A percentile compares a stretch with the other conserved stretches of the same genome.
phyloP scores from a whole-genome alignment of 2,329 filamentous ascomycete genomes.

The Aureobasidium leucospermi region DNA sequence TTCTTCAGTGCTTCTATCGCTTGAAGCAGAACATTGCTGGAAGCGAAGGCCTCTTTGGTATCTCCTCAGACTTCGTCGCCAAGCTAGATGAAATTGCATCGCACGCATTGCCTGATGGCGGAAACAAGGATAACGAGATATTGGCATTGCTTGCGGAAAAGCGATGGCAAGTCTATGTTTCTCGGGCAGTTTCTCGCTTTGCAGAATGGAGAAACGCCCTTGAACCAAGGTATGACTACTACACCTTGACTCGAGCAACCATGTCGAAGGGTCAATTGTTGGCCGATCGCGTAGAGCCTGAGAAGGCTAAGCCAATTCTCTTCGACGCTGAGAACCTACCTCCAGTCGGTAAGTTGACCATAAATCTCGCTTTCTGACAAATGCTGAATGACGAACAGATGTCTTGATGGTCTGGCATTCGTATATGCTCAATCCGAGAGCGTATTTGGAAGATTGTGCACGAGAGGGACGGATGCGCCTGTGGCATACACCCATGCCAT shows the following conservation, averaged over 20 bases:
- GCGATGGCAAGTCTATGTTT: constrained; percentile 64
- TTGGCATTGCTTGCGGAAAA: constrained; percentile 59
- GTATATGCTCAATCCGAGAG: constrained; percentile 68
- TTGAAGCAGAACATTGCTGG: constrained; percentile 61
- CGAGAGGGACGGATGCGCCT: constrained; percentile 47
- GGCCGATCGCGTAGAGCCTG: not conserved
- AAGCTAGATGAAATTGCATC: not conserved
- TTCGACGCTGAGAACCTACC: constrained; percentile 41
- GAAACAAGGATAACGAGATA: constrained; percentile 28
- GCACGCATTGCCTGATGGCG: constrained; percentile 1
- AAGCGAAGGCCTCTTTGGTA: constrained; percentile 57
- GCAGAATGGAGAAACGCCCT: constrained; percentile 54
- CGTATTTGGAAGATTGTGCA: constrained; percentile 68
- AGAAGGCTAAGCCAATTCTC: not conserved
- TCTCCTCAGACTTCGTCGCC: constrained; percentile 27
- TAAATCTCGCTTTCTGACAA: not conserved
- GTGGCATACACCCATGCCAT: constrained; percentile 61
- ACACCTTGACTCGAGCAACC: not conserved
- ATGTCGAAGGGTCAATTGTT: not conserved
- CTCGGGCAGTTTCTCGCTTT: constrained; percentile 62
- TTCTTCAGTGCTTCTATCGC: constrained; percentile 60
- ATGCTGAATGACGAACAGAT: constrained; percentile 40
- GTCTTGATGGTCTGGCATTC: constrained; percentile 75
- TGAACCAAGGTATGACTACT: constrained; percentile 19
- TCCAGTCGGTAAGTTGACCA: constrained; percentile 47